phyloP scores from a whole-genome alignment of 1,139 yeast species.

The Lodderomyces metapsilosis region DNA sequence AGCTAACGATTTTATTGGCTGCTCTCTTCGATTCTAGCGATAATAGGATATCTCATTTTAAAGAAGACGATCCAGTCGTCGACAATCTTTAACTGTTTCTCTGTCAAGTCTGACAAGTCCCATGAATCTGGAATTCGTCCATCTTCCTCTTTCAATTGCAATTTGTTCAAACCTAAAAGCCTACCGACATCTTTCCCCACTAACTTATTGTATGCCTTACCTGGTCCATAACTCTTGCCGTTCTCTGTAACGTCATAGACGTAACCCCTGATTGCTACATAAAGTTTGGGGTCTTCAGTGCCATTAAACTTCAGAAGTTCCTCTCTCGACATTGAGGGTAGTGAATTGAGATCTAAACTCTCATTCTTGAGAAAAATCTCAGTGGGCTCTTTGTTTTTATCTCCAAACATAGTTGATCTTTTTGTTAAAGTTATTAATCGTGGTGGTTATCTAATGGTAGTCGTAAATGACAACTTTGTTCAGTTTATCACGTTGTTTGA shows the following conservation, averaged over 20 bases:
- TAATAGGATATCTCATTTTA: constrained; percentile 44
- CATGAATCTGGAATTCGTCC: constrained; percentile 33
- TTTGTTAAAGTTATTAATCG: background rate
- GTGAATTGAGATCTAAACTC: constrained; percentile 20
- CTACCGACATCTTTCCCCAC: constrained; percentile 79
- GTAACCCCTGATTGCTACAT: constrained; percentile 71
- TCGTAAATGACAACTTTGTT: too few species aligned
- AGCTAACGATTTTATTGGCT: constrained; percentile 9
- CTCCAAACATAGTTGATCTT: constrained; percentile 10
- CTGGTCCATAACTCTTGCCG: constrained; percentile 68
- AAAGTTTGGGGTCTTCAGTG: constrained; percentile 37
- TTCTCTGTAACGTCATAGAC: constrained; percentile 77
- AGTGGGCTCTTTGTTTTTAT: constrained; percentile 13
- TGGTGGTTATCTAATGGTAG: too few species aligned
- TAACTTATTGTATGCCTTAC: constrained; percentile 66
- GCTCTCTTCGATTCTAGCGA: constrained; percentile 35
- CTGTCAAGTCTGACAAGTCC: constrained; percentile 48
- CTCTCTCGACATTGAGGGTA: constrained; percentile 35
- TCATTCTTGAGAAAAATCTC: constrained; percentile 25
- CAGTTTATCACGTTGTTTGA: too few species aligned
- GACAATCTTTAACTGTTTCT: constrained; percentile 47
- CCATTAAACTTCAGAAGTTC: constrained; percentile 40
- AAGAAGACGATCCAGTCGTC: constrained; percentile 62
- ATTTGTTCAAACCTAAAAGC: constrained; percentile 51
- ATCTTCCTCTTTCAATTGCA: constrained; percentile 22